Percentiles rank a stretch among this genome's conserved stretches.
Evolutionary conservation across 2,329 filamentous ascomycete genomes (phyloP).

Genomic region (Talaromyces amestolkiae): DNA sequence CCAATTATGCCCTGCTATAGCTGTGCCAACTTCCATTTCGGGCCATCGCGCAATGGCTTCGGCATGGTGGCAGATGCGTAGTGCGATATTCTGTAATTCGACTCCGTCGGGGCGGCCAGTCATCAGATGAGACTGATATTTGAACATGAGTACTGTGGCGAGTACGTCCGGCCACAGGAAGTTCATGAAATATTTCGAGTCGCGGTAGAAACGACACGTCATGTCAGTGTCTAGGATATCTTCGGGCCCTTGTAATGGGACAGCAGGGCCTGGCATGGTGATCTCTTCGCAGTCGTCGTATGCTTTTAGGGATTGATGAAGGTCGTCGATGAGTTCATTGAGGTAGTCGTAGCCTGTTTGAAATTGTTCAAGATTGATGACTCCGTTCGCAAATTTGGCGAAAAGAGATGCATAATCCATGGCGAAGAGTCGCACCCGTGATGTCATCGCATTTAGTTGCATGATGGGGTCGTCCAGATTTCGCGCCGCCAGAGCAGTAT

Average conservation of each 20-base stretch:
- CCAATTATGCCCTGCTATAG: slow-evolving; percentile 71
- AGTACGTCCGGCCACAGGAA: slow-evolving; percentile 73
- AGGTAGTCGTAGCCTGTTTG: slow-evolving; percentile 58
- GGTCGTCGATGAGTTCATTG: slow-evolving; percentile 40
- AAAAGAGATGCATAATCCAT: slow-evolving; percentile 79
- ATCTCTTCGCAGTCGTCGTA: slow-evolving; percentile 62
- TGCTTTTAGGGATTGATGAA: slow-evolving; percentile 57
- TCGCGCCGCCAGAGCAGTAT: slow-evolving; percentile 55
- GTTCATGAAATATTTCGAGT: slow-evolving; percentile 71
- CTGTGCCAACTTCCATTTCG: slow-evolving; percentile 64
- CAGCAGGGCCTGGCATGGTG: slow-evolving; percentile 62
- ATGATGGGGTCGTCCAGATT: slow-evolving; percentile 64
- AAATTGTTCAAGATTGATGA: slow-evolving; percentile 66
- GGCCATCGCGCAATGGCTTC: slow-evolving; percentile 75
- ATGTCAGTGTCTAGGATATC: slow-evolving; percentile 74
- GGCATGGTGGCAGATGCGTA: slow-evolving; percentile 72
- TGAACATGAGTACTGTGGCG: slow-evolving; percentile 76
- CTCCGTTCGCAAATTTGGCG: slow-evolving; percentile 62
- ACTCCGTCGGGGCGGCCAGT: slow-evolving; percentile 51
- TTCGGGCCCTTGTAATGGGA: slow-evolving; percentile 53
- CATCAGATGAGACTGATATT: slow-evolving; percentile 65
- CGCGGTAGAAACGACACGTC: slow-evolving; percentile 67
- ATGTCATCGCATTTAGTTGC: slow-evolving; percentile 65
- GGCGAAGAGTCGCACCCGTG: slow-evolving; percentile 68
- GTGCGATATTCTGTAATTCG: slow-evolving; percentile 62